A percentile compares a stretch with the other conserved stretches of the same genome.
Evolutionary conservation across 768 basidiomycete species (phyloP).

Genomic region (Pleurotus djamor): DNA sequence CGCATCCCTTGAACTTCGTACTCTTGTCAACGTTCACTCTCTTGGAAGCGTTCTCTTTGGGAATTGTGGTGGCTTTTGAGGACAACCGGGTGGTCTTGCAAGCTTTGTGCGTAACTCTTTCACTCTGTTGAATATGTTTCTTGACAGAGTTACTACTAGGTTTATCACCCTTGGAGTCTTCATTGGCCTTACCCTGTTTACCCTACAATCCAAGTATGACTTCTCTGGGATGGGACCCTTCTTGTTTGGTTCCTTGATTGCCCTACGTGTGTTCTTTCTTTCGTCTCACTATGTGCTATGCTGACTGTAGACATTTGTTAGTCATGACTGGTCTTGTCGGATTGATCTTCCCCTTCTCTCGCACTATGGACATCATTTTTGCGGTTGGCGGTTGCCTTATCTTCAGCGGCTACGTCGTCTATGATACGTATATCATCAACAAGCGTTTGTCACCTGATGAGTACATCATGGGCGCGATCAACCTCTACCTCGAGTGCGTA

Average conservation of each 20-base stretch:
- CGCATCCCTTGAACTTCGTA: constrained; percentile 84
- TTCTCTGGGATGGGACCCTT: constrained; percentile 92
- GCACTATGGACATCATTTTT: constrained; percentile 79
- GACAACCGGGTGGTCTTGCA: constrained; percentile 77
- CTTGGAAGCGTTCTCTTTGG: constrained; percentile 89
- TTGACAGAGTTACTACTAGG: too few relatives aligned
- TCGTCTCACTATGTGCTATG: not conserved
- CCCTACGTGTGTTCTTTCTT: constrained; percentile 38
- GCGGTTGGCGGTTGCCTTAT: constrained; percentile 77
- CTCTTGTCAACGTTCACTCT: constrained; percentile 86
- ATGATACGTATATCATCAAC: constrained; percentile 90
- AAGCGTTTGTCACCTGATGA: constrained; percentile 90
- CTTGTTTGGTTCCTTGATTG: constrained; percentile 83
- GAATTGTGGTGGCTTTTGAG: constrained; percentile 78
- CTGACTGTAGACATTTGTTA: constrained; percentile 19
- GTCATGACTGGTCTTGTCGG: constrained; percentile 83
- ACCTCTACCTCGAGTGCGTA: constrained; percentile 90
- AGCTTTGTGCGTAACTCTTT: constrained; percentile 81
- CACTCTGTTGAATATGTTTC: too few relatives aligned
- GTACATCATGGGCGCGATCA: constrained; percentile 86
- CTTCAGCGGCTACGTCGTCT: constrained; percentile 90
- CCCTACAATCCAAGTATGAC: constrained; percentile 96
- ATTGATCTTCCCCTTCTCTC: constrained; percentile 83
- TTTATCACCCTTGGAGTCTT: constrained; percentile 92
- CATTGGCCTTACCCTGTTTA: constrained; percentile 91